Evolutionary conservation across 148 eudicot species (phyloP), one percentile per base, ranked within the genome.

Genomic region (Camellia sinensis): DNA sequence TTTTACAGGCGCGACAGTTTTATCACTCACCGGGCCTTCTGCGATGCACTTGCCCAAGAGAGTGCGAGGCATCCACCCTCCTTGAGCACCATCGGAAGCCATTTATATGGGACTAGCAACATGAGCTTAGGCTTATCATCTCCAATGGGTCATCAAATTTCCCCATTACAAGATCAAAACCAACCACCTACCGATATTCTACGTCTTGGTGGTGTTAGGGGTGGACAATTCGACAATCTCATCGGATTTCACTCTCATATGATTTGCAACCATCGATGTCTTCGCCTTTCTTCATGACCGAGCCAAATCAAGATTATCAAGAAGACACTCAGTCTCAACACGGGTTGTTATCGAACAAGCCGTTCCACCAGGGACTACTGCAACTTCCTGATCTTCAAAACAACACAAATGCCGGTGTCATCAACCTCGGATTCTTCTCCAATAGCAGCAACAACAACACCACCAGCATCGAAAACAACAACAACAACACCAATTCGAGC

Each of bases 41-140:
- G 94, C 40, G 94, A 91, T 72, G 94, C 92, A 62, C 82, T 91
- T 54, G 92, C 94, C 37, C 91, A 91, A 80, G 94, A 91, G 80
- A 91, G 61, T 40, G 94, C 92, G 63, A 88, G 91, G 70, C 87
- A 87, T 63, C 92, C 94, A 48, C 62, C 83, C 9, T 83, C 82
- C 67, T 56, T 89, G 69, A 82, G 78, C 71, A 71, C 78, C 71
- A 71, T 89, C 21, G 85, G 86, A 5, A 84, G 85, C 77, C 91
- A 89, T 76, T 77, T 89, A 15, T 76, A 54, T 52, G 80, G 80
- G 43, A 73, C 14, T 44, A 74, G 53, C 79, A 68, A 69, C 79
- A 80, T 77, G 76, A 78, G 37, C 67, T 74, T 85, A 44, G 85
- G 85, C 5, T 64, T 85, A 53, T 68, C 87, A 53, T 68, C 87